phyloP scores from a whole-genome alignment of 1,284 basidiomycete species.

The Cryptococcus sp. region DNA sequence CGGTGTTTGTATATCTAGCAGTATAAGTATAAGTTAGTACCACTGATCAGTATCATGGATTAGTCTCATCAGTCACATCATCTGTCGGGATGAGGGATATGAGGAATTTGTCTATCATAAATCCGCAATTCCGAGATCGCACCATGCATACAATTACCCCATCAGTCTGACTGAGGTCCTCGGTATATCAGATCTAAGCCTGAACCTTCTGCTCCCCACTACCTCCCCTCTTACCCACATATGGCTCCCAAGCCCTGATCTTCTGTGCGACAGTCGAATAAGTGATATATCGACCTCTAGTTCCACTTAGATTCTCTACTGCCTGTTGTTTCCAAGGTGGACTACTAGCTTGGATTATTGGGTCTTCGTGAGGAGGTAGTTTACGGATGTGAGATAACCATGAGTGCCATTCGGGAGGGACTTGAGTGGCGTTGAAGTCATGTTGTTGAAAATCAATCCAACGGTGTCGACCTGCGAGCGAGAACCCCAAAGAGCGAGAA shows the following conservation, averaged over 20 bases:
- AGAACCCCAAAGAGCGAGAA: not conserved
- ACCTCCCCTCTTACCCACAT: slow-evolving; percentile 54
- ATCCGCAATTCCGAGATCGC: too few relatives aligned
- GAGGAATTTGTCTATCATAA: too few relatives aligned
- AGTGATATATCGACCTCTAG: slow-evolving; percentile 75
- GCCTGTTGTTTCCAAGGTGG: slow-evolving; percentile 67
- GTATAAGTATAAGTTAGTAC: too few relatives aligned
- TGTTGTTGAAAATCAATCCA: slow-evolving; percentile 84
- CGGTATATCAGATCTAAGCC: too few relatives aligned
- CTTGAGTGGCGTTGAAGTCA: slow-evolving; percentile 80
- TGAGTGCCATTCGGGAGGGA: slow-evolving; percentile 89
- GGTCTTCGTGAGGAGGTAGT: slow-evolving; percentile 69
- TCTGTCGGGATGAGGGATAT: too few relatives aligned
- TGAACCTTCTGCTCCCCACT: too few relatives aligned
- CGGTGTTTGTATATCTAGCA: too few relatives aligned
- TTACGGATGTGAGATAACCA: slow-evolving; percentile 89
- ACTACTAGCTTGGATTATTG: slow-evolving; percentile 60
- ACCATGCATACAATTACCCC: too few relatives aligned
- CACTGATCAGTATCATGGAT: too few relatives aligned
- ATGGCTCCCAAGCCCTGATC: slow-evolving; percentile 76
- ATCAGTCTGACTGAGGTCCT: too few relatives aligned
- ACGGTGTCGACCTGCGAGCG: slow-evolving; percentile 20
- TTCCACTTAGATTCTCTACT: slow-evolving; percentile 83
- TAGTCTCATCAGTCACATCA: too few relatives aligned
- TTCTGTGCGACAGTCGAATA: slow-evolving; percentile 84